phyloP scores from a whole-genome alignment of 495 filamentous ascomycete genomes.

The Xylaria bambusicola region DNA sequence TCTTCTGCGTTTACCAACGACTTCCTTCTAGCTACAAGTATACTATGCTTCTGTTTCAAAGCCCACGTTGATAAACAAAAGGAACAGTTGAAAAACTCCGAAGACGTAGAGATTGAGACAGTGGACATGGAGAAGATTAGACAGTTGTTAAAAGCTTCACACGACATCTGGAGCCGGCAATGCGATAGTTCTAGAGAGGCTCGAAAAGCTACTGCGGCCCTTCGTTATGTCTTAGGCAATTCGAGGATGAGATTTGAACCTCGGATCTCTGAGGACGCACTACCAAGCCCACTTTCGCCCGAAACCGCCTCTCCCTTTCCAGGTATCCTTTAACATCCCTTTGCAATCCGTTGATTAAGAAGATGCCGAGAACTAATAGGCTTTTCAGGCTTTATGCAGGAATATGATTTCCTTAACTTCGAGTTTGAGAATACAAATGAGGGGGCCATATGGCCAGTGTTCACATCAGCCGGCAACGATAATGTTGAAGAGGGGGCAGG shows the following conservation, averaged over 20 bases:
- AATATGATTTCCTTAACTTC: background rate
- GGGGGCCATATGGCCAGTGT: background rate
- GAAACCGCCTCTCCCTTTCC: background rate
- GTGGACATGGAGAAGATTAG: slow-evolving; percentile 17
- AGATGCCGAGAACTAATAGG: background rate
- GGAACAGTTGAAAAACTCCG: background rate
- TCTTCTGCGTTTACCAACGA: slow-evolving; percentile 37
- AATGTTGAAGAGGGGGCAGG: background rate
- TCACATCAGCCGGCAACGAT: background rate
- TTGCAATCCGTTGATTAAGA: background rate
- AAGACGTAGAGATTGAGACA: slow-evolving; percentile 11
- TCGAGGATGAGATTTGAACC: background rate
- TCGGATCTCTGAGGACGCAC: background rate
- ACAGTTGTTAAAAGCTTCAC: slow-evolving; percentile 21
- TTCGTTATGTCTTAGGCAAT: slow-evolving; percentile 12
- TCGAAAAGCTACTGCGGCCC: slow-evolving; percentile 22
- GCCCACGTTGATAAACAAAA: background rate
- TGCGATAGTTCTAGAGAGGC: slow-evolving; percentile 24
- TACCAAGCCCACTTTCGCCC: background rate
- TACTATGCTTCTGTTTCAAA: slow-evolving; percentile 40
- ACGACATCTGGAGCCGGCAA: slow-evolving; percentile 24
- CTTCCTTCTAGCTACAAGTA: slow-evolving; percentile 41
- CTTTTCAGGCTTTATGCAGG: background rate
- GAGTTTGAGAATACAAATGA: background rate
- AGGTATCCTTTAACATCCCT: background rate